Evolutionary conservation across 2,329 filamentous ascomycete species (phyloP).

Genomic region (Fusarium palustre): DNA sequence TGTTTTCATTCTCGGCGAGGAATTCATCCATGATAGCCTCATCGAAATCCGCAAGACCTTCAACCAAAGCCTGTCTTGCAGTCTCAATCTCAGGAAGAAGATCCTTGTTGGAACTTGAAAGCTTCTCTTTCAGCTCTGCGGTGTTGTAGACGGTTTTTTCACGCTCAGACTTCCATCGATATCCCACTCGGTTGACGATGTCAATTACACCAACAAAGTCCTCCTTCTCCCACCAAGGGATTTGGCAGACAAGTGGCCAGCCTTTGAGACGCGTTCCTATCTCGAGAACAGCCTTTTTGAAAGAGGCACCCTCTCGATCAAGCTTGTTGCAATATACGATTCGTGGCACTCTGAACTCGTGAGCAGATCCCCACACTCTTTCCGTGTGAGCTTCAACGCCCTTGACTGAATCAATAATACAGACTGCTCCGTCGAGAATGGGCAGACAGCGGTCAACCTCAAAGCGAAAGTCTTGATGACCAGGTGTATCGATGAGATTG

Average conservation of each 20-base stretch:
- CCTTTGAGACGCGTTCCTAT: conserved; percentile 82
- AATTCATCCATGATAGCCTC: conserved; percentile 87
- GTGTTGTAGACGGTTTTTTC: conserved; percentile 54
- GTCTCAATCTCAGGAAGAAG: conserved; percentile 76
- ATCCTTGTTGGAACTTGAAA: conserved; percentile 59
- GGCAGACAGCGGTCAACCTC: conserved; percentile 92
- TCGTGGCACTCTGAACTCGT: conserved; percentile 84
- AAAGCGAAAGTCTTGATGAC: conserved; percentile 97
- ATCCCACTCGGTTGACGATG: conserved; percentile 78
- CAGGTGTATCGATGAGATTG: conserved; percentile 93
- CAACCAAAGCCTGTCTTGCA: conserved; percentile 82
- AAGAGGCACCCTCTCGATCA: conserved; percentile 80
- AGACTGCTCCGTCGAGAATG: conserved; percentile 90
- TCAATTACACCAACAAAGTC: conserved; percentile 87
- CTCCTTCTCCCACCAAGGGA: conserved; percentile 92
- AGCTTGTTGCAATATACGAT: conserved; percentile 84
- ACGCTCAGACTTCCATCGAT: conserved; percentile 72
- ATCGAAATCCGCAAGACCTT: conserved; percentile 88
- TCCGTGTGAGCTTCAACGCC: conserved; percentile 98
- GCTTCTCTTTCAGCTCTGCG: conserved; percentile 54
- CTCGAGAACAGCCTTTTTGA: conserved; percentile 86
- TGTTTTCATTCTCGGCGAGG: conserved; percentile 80
- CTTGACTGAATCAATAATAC: conserved; percentile 90
- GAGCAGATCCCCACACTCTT: conserved; percentile 93
- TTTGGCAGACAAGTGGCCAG: conserved; percentile 92